Base-by-base conservation (phyloP, 1,284 basidiomycete species). In the Cerrena zonata region DNA sequence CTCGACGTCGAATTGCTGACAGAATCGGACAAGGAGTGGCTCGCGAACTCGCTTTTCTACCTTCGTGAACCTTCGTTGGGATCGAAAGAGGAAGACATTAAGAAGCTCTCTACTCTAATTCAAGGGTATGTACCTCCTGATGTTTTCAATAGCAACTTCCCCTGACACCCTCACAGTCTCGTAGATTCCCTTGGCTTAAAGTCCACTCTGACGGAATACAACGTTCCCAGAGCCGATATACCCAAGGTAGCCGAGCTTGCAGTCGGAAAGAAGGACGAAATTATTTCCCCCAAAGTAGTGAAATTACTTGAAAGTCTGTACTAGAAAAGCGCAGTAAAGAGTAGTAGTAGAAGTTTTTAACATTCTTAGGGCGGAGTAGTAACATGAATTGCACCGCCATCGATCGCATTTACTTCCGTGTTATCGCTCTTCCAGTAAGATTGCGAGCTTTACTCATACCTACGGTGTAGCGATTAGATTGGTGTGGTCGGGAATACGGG, bases 101-200 rank as follows among this genome's bases (percentile, higher is more conserved):
- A 61, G 39, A 72, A 69, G 52, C 66, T 89, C 21, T 76, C 82
- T 2, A 64, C 61, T 4, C 66, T 75, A 48, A 84, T 89, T 49
- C 68, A 76, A 19, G 64, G 69, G 83, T 85, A 58, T 48, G 79
- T 67, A 12, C 19, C 42, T 7, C 10, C 11, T 23, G 36, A 40
- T 37, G 5, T 13, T 23, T 5, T 24, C 21, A 13, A 5, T 7
- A 23, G 19, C 5, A 24, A 13, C 13, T 23, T 22, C 15, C 3
- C 19, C 21, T 11, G 21, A 34, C 41, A 38, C 38, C 42, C 27
- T n/a, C 11, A 13, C 53, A 79, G 79, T 44, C 72, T 86, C 34
- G 79, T 88, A 12, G 66, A 66, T 0, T 56, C 68, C n/a, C 72
- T 88, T 15, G 84, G 80, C 1, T 63, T 88, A 45, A 73, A 76